phyloP scores from a whole-genome alignment of 2,329 filamentous ascomycete species.

The Diaporthe capsici region DNA sequence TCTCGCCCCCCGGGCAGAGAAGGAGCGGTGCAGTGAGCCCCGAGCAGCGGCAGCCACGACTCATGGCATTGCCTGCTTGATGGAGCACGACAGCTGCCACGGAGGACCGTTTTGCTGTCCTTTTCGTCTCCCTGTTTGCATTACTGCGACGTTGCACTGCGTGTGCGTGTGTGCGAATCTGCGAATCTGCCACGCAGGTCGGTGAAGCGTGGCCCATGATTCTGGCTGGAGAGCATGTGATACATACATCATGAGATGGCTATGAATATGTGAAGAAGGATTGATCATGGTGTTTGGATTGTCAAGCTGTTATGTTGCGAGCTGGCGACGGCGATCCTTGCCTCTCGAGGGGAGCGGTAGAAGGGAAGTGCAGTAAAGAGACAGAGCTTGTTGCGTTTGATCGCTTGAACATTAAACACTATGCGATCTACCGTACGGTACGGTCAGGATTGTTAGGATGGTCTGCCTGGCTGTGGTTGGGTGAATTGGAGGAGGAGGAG shows the following conservation, averaged over 20 bases:
- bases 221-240: not conserved
- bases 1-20: too few relatives aligned
- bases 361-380: not conserved
- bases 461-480: not conserved
- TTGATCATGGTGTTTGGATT: not conserved
- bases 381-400: conserved; percentile 11
- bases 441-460: not conserved
- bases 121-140: not conserved
- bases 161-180: not conserved
- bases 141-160: conserved; percentile 11
- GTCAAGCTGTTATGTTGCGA: not conserved
- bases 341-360: not conserved
- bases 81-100: conserved; percentile 20
- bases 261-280: not conserved
- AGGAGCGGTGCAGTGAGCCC: conserved; percentile 2
- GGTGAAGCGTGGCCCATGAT: not conserved
- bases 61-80: conserved; percentile 14
- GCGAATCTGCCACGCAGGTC: conserved; percentile 3
- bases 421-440: not conserved
- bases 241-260: not conserved
- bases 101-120: conserved; percentile 5
- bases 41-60: conserved; percentile 13
- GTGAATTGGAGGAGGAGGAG: not conserved
- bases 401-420: not conserved
- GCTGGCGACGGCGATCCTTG: not conserved